Percentiles rank a stretch among this genome's conserved stretches.
phyloP scores from a whole-genome alignment of 2,329 filamentous ascomycete genomes.

The Paecilomyces sp. region DNA sequence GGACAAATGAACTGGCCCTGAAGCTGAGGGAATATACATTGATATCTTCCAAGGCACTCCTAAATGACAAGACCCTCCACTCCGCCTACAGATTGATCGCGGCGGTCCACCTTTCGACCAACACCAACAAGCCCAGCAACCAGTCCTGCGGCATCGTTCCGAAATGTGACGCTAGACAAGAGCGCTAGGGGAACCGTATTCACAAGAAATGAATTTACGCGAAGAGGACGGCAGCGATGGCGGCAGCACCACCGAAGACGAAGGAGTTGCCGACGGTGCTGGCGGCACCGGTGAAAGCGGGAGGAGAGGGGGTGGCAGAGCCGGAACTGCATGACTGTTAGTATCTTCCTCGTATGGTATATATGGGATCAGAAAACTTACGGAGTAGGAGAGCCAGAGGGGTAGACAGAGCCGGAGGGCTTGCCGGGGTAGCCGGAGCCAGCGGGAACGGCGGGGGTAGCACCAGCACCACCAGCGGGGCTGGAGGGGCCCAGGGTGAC shows the following conservation, averaged over 20 bases:
- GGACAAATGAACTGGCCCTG: not conserved
- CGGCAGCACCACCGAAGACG: conserved; percentile 23
- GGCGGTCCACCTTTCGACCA: not conserved
- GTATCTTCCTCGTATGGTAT: not conserved
- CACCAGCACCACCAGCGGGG: conserved; percentile 4
- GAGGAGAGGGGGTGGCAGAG: conserved; percentile 9
- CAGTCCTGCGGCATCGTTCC: not conserved
- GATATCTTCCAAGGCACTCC: not conserved
- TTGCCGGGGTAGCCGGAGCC: conserved; percentile 11
- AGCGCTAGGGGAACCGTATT: conserved; percentile 17
- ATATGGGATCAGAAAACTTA: conserved; percentile 9
- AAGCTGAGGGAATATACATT: not conserved
- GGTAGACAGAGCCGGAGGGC: not conserved
- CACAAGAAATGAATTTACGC: conserved; percentile 24
- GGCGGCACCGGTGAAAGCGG: conserved; percentile 23
- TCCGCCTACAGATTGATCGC: not conserved
- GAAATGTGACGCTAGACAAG: not conserved
- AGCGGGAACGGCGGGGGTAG: conserved; percentile 6
- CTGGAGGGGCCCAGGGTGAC: conserved; percentile 13
- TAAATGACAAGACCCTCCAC: not conserved
- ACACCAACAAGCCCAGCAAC: not conserved
- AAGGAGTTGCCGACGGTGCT: conserved; percentile 21
- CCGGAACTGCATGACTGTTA: not conserved
- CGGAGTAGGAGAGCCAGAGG: conserved; percentile 6
- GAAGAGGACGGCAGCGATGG: conserved; percentile 23